These are phyloP conservation scores for Mycena galopus DNA, from an alignment of 768 basidiomycete species.

Conservation along the genomic window DNA sequence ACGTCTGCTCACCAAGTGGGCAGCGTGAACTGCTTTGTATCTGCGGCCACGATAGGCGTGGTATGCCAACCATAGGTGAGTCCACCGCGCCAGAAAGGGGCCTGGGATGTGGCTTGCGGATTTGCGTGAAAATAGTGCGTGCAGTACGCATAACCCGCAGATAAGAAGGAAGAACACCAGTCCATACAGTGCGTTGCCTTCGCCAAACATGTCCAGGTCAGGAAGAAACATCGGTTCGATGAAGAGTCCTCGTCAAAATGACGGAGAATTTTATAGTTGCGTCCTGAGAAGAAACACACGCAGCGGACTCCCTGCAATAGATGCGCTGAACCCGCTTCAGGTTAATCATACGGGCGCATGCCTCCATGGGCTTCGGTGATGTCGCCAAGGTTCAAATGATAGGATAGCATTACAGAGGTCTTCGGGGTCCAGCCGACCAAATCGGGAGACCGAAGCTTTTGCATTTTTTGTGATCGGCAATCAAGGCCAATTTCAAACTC, in stretches of 20 bases:
- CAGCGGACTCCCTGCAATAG: neutral
- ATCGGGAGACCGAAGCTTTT: neutral
- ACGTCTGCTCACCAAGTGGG: constrained; percentile 41
- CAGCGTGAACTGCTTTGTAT: constrained; percentile 45
- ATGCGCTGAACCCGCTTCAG: neutral
- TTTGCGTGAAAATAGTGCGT: neutral
- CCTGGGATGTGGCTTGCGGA: constrained; percentile 41
- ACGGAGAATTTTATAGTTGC: neutral
- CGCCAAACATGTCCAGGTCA: neutral
- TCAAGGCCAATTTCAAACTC: too few species aligned
- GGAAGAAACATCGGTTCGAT: neutral
- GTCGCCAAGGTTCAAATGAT: neutral
- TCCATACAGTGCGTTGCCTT: neutral
- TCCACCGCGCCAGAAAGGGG: constrained; percentile 46
- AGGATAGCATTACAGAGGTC: neutral
- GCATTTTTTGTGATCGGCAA: too few species aligned
- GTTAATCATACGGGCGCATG: neutral
- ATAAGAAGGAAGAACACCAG: neutral
- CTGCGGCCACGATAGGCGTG: constrained; percentile 45
- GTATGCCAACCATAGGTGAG: constrained; percentile 49
- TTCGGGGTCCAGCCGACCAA: neutral
- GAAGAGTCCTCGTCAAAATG: neutral
- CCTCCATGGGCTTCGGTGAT: neutral
- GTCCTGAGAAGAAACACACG: neutral
- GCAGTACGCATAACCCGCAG: neutral